Evolutionary conservation across 2,329 filamentous ascomycete species (phyloP).

Genomic region (Cytospora leucostoma): DNA sequence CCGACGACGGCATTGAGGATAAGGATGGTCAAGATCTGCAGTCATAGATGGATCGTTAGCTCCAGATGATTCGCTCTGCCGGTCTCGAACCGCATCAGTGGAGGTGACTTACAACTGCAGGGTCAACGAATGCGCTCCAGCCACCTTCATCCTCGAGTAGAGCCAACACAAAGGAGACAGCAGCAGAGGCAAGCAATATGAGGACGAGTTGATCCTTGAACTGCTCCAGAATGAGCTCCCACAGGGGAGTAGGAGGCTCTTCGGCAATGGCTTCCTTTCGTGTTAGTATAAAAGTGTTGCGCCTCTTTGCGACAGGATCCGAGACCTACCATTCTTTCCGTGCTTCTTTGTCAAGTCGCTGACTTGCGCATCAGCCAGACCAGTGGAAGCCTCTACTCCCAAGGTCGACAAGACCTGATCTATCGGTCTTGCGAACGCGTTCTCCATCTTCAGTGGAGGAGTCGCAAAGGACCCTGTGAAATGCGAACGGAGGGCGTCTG

Average conservation of each 20-base stretch:
- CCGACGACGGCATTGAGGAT: constrained; percentile 96
- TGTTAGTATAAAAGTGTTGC: constrained; percentile 11
- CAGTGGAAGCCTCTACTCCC: constrained; percentile 54
- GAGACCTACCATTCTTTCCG: constrained; percentile 65
- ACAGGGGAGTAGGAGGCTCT: constrained; percentile 92
- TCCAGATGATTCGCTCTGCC: constrained; percentile 10
- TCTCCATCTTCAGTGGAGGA: constrained; percentile 53
- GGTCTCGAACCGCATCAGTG: not conserved
- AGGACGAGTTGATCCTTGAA: constrained; percentile 99
- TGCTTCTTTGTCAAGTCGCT: constrained; percentile 56
- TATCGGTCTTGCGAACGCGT: constrained; percentile 60
- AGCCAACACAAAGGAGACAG: constrained; percentile 89
- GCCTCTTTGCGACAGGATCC: constrained; percentile 4
- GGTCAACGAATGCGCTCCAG: constrained; percentile 97
- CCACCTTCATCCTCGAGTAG: constrained; percentile 91
- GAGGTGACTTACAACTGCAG: constrained; percentile 73
- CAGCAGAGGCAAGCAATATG: constrained; percentile 89
- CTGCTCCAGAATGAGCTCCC: constrained; percentile 95
- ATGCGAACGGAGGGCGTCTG: constrained; percentile 18
- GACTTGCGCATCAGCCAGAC: constrained; percentile 63
- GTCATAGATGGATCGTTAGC: not conserved
- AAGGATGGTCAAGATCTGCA: constrained; percentile 90
- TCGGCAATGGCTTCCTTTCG: constrained; percentile 61
- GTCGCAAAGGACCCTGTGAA: constrained; percentile 27
- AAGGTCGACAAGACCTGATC: constrained; percentile 62